A percentile compares a stretch with the other conserved stretches of the same genome.
phyloP scores from a whole-genome alignment of 345 rosid genomes.

The Punica granatum region DNA sequence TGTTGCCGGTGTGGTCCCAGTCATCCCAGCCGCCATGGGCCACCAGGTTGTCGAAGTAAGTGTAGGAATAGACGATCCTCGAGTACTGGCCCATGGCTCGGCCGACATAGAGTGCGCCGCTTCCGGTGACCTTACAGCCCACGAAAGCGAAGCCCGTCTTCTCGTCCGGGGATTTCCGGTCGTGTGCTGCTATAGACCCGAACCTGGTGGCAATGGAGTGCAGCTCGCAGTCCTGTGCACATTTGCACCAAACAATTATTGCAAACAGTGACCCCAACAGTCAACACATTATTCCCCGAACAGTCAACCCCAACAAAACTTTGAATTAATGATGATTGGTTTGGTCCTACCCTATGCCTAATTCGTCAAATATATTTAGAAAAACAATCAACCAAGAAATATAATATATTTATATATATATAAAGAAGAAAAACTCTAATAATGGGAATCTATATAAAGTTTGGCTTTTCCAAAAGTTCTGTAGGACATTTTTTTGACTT shows the following conservation, averaged over 20 bases:
- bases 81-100: constrained; percentile 99
- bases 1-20: constrained; percentile 86
- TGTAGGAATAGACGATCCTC: constrained; percentile 77
- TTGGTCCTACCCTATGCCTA: not conserved
- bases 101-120: constrained; percentile 77
- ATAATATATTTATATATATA: too few relatives aligned
- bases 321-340: not conserved
- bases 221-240: constrained; percentile 74
- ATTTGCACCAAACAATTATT: not conserved
- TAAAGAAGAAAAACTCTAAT: too few relatives aligned
- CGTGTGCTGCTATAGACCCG: constrained; percentile 93
- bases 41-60: constrained; percentile 75
- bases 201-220: constrained; percentile 88
- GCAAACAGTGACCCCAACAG: not conserved
- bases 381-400: not conserved
- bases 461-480: too few relatives aligned
- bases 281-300: not conserved
- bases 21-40: constrained; percentile 99
- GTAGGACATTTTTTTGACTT: too few relatives aligned
- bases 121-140: constrained; percentile 69
- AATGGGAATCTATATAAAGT: too few relatives aligned
- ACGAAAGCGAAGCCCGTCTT: constrained; percentile 86
- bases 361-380: not conserved
- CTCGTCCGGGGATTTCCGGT: constrained; percentile 68
- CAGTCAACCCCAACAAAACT: not conserved